Conservation (phyloP, 345 rosid species). For the Murraya paniculata region DNA sequence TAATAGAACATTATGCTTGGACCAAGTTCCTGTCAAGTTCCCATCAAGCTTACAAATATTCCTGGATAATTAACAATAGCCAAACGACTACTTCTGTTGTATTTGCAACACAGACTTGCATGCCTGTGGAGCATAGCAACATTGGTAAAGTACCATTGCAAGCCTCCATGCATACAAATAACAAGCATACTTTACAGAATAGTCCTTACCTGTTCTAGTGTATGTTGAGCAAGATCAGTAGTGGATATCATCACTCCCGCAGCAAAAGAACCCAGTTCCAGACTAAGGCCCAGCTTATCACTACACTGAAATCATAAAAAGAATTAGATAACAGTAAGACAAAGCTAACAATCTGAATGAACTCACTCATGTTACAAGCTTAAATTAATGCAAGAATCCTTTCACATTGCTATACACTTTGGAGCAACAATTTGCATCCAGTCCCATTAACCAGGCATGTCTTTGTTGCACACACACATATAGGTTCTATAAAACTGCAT, state of each 20-base stretch:
- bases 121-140: neutral
- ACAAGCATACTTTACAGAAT: neutral
- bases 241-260: slow-evolving; percentile 65
- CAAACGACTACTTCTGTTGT: neutral
- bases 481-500: neutral
- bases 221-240: slow-evolving; percentile 56
- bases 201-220: slow-evolving; percentile 47
- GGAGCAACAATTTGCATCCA: neutral
- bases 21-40: neutral
- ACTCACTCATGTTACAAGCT: neutral
- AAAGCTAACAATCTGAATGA: neutral
- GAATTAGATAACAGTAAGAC: neutral
- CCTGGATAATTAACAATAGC: neutral
- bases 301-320: slow-evolving; percentile 44
- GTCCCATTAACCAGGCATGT: neutral
- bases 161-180: slow-evolving; percentile 22
- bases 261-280: slow-evolving; percentile 63
- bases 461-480: neutral
- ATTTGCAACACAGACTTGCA: neutral
- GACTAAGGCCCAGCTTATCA: slow-evolving; percentile 56
- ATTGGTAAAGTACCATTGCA: neutral
- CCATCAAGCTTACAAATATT: neutral
- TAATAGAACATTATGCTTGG: neutral
- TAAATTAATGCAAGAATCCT: neutral
- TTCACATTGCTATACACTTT: neutral